Base-by-base conservation (phyloP, 1,284 basidiomycete species). In the Sporisorium exsertum region DNA sequence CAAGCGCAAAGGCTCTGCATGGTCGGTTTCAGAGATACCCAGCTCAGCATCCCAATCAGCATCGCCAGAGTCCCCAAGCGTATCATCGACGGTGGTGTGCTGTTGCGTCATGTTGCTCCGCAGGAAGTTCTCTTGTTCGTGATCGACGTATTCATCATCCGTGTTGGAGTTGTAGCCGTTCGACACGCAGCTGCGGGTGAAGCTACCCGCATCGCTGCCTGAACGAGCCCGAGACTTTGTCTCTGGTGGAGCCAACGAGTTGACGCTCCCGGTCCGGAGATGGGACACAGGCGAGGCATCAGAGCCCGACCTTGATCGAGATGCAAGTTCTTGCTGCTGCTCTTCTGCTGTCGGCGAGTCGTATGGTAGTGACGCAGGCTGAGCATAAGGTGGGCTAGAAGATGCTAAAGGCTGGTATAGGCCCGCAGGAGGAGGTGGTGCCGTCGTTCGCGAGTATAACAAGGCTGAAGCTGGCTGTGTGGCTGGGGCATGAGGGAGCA, bases 31-130 rank as follows among this genome's bases (percentile, higher is more conserved):
- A 2, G 69, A 72, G 20, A 75, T 66, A 0, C 72, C 72, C 8
- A 75, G 64, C 40, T 75, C 72, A 2, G 59, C 54, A 49, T 76
- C 68, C 68, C 73, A 76, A 22, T 77, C 71, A 20, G 53, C 56
- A 35, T 73, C 66, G 42, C 54, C 50, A n/a, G 69, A 69, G 10
- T 61, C 69, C 1, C 35, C 52, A 0, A 58, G 53, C 3, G 37
- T 40, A 16, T 40, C 45, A 13, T 51, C 37, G 6, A 32, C 0
- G 2, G 16, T 12, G 8, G 20, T 2, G 5, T 27, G 35, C 16
- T 57, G 37, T 13, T 15, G 29, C 27, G 27, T 6, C 13, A 3
- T 13, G 15, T 26, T 18, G 20, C 13, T 46, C 10, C 5, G 20
- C 18, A 10, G 13, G 22, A 27, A n/a, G 20, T 22, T 24, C 37